Evolutionary conservation across 768 basidiomycete species (phyloP), one percentile per base, ranked within the genome.

Genomic region (Phlegmacium glaucopus): DNA sequence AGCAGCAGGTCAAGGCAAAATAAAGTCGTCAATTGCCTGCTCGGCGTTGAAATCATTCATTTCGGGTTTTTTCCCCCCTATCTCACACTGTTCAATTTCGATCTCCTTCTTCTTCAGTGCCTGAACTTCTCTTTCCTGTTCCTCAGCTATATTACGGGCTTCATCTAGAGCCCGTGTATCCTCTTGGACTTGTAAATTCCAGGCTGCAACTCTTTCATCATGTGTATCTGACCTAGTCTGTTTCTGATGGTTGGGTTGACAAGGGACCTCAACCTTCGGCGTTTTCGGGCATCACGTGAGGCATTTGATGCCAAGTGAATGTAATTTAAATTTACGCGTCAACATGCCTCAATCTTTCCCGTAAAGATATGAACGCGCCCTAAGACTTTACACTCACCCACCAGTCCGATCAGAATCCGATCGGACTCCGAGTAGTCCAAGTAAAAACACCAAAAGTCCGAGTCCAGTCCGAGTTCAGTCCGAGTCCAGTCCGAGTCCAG

Each of bases 1-100:
- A 0, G 45, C 16, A 0, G 49, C 46, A 2, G 52, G 52, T 32
- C 44, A 30, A 3, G 48, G 48, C 18, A 28, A 16, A 26, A 54
- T 43, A 26, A 34, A 17, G 17, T 29, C 25, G 11, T 13, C 25
- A n/a, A 50, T 30, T 10, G 22, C 26, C 10, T n/a, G n/a, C 9
- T 27, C 27, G 11, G 40, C 25, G 10, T 28, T 32, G n/a, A 40
- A 40, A 17, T 40, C 15, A 10, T 40, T 40, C 6, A 40, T 40
- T 16, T 40, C 16, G 6, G 39, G 39, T 17, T 40, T 10, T 18
- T 40, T 40, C 39, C 12, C 16, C 17, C 16, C 39, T n/a, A 18
- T 12, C n/a, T 40, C 39, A n/a, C 12, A 5, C n/a, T 17, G 6
- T 16, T 40, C 39, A 3, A 12, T 25, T 3, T 39, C 38, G 4